These are phyloP conservation scores for Chytridium lagenaria DNA, from an alignment of 371 early-diverging fungal genomes.

Conservation along the genomic window DNA sequence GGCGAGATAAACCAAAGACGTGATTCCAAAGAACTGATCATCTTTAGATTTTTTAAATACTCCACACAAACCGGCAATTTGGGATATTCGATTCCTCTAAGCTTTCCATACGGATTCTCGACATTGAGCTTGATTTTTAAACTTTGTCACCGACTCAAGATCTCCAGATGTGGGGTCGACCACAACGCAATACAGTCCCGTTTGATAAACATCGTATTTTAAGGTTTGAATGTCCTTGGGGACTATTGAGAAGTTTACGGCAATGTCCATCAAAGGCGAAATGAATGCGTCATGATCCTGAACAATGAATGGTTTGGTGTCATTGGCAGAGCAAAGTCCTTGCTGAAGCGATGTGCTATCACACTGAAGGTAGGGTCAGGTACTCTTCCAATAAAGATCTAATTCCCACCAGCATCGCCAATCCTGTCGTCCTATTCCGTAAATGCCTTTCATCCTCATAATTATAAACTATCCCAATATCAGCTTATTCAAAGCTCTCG, in stretches of 20 bases:
- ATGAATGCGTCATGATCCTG: constrained; percentile 24
- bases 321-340: constrained; percentile 23
- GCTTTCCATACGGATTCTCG: constrained; percentile 79
- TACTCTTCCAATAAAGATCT: neutral
- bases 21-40: constrained; percentile 40
- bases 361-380: constrained; percentile 12
- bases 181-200: constrained; percentile 79
- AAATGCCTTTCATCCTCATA: constrained; percentile 29
- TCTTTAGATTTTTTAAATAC: neutral
- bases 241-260: constrained; percentile 11
- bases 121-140: constrained; percentile 70
- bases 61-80: constrained; percentile 69
- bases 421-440: constrained; percentile 21
- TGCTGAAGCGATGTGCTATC: constrained; percentile 1
- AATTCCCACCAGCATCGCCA: constrained; percentile 21
- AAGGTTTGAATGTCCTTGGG: constrained; percentile 25
- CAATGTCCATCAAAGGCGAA: constrained; percentile 16
- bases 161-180: constrained; percentile 24
- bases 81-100: constrained; percentile 87
- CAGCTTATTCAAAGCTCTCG: no score
- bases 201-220: constrained; percentile 58
- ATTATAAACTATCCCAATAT: constrained; percentile 25
- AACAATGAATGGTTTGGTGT: constrained; percentile 21
- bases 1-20: constrained; percentile 73
- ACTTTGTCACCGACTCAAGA: constrained; percentile 38